These are phyloP conservation scores for Mucor velutinosus DNA, from an alignment of 371 early-diverging fungal genomes.

Conservation along the genomic window DNA sequence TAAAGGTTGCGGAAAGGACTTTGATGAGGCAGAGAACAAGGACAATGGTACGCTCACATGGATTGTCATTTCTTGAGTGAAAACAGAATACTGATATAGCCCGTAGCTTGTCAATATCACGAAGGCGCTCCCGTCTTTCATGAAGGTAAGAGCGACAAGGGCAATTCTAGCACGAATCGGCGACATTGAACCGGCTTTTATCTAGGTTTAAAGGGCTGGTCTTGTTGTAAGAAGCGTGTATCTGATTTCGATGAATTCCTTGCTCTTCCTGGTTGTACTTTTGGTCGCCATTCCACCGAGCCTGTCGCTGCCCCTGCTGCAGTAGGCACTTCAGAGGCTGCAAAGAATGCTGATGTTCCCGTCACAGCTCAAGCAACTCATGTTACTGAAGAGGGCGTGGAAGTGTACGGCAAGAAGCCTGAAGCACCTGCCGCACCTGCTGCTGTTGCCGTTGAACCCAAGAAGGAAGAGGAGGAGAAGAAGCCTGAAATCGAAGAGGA, in stretches of 20 bases:
- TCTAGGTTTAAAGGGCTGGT: slow-evolving; percentile 86
- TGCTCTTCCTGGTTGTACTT: slow-evolving; percentile 77
- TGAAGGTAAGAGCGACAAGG: slow-evolving; percentile 55
- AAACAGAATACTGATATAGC: not conserved
- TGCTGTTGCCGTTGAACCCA: slow-evolving; percentile 19
- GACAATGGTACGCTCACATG: slow-evolving; percentile 51
- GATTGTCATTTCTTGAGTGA: not conserved
- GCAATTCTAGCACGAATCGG: not conserved
- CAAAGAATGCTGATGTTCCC: slow-evolving; percentile 6
- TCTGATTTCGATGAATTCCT: slow-evolving; percentile 92
- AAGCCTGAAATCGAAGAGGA: slow-evolving; percentile 62
- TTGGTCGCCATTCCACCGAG: slow-evolving; percentile 67
- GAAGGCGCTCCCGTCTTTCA: slow-evolving; percentile 90
- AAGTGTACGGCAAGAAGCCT: slow-evolving; percentile 39
- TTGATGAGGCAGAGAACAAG: slow-evolving; percentile 66
- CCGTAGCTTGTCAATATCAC: slow-evolving; percentile 73
- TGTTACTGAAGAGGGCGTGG: slow-evolving; percentile 43
- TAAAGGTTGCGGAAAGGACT: slow-evolving; percentile 86
- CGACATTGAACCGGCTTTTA: not conserved
- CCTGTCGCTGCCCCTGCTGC: slow-evolving; percentile 35
- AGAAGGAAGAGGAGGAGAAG: slow-evolving; percentile 17
- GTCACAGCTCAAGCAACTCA: slow-evolving; percentile 16
- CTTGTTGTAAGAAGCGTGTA: slow-evolving; percentile 92
- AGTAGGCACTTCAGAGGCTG: slow-evolving; percentile 12
- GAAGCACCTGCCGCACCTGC: slow-evolving; percentile 21